Evolutionary conservation across 2,329 filamentous ascomycete genomes (phyloP), one percentile per base, ranked within the genome.

Genomic region (Paraphoma chrysanthemicola): DNA sequence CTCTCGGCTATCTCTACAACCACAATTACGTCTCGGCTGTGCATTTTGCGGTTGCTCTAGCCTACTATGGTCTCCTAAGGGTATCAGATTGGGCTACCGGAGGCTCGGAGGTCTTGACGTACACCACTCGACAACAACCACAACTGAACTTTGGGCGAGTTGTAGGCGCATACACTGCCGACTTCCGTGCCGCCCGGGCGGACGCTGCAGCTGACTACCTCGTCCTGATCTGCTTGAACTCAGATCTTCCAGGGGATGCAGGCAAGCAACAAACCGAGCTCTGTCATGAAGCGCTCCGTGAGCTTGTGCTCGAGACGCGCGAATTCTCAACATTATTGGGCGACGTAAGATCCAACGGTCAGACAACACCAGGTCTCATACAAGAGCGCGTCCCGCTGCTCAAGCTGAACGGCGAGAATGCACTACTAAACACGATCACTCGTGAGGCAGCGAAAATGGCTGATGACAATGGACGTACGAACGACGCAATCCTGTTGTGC

Each of bases 111-210:
- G 91, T 96, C 67, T 78, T 89, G 47, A 85, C 84, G 9, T 86
- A 87, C 76, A 92, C 87, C 66, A 90, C 85, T 69, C 86, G 88
- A 65, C 85, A 86, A 62, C 83, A 87, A 61, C 85, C 93, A 5
- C 93, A 97, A 75, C 89, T 99, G 78, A 97, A 95, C 81, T 98
- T 98, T 78, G 93, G 92, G 44, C 90, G 91, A 56, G 91, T 98
- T 82, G 83, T 98, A 59, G 96, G 94, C 41, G 92, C 95, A 75
- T 99, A 99, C 81, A 99, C 96, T 4, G 87, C 90, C 51, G 93
- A 97, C 77, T 99, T 99, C 86, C 90, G 95, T 50, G 92, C 92
- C 30, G 93, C 93, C 17, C 89, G 96, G 70, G 90, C 93, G 6
- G 90, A 91, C 55, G 91, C 92, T 33, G 95, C 96, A 2, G 91